Conservation (phyloP, 345 rosid species). For the Lepidium sativum region DNA sequence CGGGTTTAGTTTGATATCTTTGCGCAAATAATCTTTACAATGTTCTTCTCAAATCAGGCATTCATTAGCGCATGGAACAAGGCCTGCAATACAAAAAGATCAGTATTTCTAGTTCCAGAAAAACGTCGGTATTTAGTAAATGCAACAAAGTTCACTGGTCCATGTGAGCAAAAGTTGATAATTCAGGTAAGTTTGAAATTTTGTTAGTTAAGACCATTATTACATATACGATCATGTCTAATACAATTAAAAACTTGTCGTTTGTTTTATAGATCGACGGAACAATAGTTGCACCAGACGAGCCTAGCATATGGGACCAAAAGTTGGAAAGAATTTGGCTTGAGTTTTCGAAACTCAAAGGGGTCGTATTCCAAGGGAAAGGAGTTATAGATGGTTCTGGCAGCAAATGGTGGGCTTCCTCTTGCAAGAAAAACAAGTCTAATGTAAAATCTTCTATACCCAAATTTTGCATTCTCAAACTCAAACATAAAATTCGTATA, state of each 20-base stretch:
- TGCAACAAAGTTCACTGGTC: constrained; percentile 86
- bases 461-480: not conserved
- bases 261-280: constrained; percentile 68
- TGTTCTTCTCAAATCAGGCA: constrained; percentile 43
- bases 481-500: not conserved
- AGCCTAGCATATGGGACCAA: constrained; percentile 86
- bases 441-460: constrained; percentile 39
- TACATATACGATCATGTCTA: not conserved
- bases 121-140: constrained; percentile 66
- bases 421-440: constrained; percentile 90
- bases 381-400: constrained; percentile 98
- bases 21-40: not conserved
- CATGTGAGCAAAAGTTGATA: constrained; percentile 66
- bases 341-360: constrained; percentile 64
- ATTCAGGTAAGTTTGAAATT: constrained; percentile 52
- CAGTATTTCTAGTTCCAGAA: constrained; percentile 78
- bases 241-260: not conserved
- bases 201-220: not conserved
- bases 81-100: constrained; percentile 51
- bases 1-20: not conserved
- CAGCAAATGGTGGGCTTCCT: constrained; percentile 96
- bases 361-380: constrained; percentile 69
- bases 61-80: constrained; percentile 72
- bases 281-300: constrained; percentile 82
- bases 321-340: constrained; percentile 64